A percentile compares a stretch with the other conserved stretches of the same genome.
These are phyloP conservation scores for Sordaria brevicollis DNA, from an alignment of 495 filamentous ascomycete species.

Conservation along the genomic window DNA sequence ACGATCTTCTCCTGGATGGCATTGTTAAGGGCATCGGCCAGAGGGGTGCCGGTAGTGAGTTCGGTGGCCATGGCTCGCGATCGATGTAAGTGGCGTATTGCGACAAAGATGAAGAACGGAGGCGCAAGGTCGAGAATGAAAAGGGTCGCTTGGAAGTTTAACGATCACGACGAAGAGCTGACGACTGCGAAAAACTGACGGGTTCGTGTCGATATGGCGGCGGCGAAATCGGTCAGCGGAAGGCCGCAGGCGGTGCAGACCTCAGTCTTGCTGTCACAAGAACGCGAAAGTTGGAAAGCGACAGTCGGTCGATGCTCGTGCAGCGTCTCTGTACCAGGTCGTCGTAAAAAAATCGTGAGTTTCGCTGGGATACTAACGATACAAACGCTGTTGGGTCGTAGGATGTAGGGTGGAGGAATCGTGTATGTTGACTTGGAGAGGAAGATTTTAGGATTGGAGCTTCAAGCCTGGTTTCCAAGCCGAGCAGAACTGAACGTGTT, in stretches of 20 bases:
- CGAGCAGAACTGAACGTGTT: background rate
- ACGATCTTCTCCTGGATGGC: conserved; percentile 85
- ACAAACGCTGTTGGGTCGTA: background rate
- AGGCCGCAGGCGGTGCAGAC: background rate
- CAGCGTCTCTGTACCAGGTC: background rate
- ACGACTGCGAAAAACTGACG: background rate
- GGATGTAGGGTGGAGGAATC: conserved; percentile 7
- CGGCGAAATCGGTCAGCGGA: background rate
- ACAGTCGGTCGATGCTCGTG: background rate
- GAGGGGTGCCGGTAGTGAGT: conserved; percentile 59
- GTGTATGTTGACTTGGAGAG: background rate
- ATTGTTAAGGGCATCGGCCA: conserved; percentile 69
- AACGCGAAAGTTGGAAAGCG: background rate
- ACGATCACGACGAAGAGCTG: background rate
- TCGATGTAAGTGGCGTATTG: background rate
- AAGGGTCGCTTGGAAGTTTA: background rate
- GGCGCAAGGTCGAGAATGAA: background rate
- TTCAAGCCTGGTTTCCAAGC: background rate
- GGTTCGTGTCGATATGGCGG: background rate
- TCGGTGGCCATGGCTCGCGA: conserved; percentile 55
- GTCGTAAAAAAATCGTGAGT: background rate
- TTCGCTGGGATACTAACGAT: background rate
- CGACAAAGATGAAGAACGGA: background rate
- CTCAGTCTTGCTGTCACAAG: background rate
- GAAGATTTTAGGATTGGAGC: conserved; percentile 8